Evolutionary conservation across 495 filamentous ascomycete species (phyloP).

Genomic region (Apodospora peruviana): DNA sequence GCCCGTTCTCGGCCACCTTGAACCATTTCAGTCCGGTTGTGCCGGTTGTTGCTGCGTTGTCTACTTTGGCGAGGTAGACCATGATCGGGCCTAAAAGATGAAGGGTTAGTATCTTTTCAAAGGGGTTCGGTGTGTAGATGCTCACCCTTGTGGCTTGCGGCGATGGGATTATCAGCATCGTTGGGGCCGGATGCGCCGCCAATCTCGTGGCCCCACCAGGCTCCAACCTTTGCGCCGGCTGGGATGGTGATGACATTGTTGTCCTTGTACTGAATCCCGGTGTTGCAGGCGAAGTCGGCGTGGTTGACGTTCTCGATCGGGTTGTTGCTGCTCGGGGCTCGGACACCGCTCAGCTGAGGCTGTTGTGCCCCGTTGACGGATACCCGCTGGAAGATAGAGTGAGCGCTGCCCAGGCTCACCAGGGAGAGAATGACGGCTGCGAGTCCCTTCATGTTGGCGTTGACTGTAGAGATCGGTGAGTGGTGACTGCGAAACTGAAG

Average conservation of each 20-base stretch:
- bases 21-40: constrained; percentile 45
- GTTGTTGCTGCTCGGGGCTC: constrained; percentile 37
- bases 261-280: constrained; percentile 23
- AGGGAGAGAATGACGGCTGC: constrained; percentile 23
- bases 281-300: constrained; percentile 36
- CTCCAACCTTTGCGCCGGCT: constrained; percentile 40
- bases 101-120: not conserved
- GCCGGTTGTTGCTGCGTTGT: constrained; percentile 41
- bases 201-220: constrained; percentile 45
- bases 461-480: not conserved
- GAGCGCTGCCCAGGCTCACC: constrained; percentile 31
- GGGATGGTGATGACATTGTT: constrained; percentile 43
- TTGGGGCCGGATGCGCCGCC: constrained; percentile 43
- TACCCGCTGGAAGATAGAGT: constrained; percentile 48
- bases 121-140: not conserved
- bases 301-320: constrained; percentile 37
- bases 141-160: constrained; percentile 36
- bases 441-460: constrained; percentile 34
- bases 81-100: constrained; percentile 40
- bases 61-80: constrained; percentile 50
- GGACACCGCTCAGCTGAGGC: constrained; percentile 30
- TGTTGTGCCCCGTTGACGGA: constrained; percentile 46
- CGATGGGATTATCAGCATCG: constrained; percentile 27
- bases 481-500: not conserved
- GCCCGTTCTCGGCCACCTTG: constrained; percentile 46